Base-by-base conservation (phyloP, 441 rosid species). In the Mallotus japonicus region DNA sequence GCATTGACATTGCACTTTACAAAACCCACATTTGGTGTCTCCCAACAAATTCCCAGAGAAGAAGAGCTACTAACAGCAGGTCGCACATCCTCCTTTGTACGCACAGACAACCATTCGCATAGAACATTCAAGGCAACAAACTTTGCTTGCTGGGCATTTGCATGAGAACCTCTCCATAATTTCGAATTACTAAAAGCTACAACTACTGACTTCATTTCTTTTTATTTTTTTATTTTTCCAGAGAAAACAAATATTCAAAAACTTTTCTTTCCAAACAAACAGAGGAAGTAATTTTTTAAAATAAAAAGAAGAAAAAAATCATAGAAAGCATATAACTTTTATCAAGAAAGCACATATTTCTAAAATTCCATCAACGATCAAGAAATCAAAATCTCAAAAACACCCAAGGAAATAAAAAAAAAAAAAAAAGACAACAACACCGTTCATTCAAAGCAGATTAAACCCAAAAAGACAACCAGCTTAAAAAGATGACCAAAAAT, bases 221-320 rank as follows among this genome's bases (percentile, higher is more conserved):
- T 16, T 32, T 22, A 28, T 20, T 13, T 32, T 40, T 10, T 49
- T 54, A n/a, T 24, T 24, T 24, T 24, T 24, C 28, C 1, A 19
- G 14, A 8, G 15, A 51, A 70, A 24, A 17, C 12, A 61, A 61
- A 16, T 24, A 20, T 4, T 8, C 9, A 34, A 8, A 34, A 49
- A 61, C 8, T n/a, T 34, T 62, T 62, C 67, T 40, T 37, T 47
- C 47, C 20, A 53, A 24, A 10, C 69, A 72, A 72, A 51, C 75
- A 46, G 22, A 64, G 10, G 62, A 62, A 53, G 11, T 51, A 2
- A 32, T 14, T 22, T 8, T n/a, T n/a, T n/a, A n/a, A 8, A 46
- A 19, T 12, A 44, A 69, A 50, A 12, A 72, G 28, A 24, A 13
- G 19, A 19, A 24, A 24, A 50, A 24, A 50, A 50, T 10, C 22